Percentiles rank a stretch among this genome's conserved stretches.
These are phyloP conservation scores for Blastocrithidia nonstop DNA, from an alignment of 208 protist species.

Conservation along the genomic window DNA sequence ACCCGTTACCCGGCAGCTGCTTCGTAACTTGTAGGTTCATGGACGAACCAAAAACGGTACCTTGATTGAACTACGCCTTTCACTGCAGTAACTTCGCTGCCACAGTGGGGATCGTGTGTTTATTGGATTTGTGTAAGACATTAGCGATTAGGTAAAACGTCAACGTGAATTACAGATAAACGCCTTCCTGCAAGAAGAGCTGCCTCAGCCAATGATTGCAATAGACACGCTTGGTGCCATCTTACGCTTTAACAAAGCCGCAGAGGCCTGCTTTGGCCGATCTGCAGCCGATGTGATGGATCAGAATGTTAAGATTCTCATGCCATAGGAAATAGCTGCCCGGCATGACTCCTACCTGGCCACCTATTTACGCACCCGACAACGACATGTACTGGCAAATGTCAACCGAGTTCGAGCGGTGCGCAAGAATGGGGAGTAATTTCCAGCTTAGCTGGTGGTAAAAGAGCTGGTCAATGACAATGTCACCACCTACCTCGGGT, in stretches of 20 bases:
- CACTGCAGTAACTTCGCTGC: not conserved
- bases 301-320: conserved; percentile 21
- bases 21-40: not conserved
- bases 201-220: conserved; percentile 14
- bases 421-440: conserved; percentile 14
- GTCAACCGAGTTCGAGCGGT: conserved; percentile 5
- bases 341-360: conserved; percentile 18
- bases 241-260: conserved; percentile 12
- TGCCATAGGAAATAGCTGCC: conserved; percentile 12
- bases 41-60: not conserved
- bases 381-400: conserved; percentile 17
- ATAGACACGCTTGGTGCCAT: conserved; percentile 19
- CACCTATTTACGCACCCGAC: conserved; percentile 12
- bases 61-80: not conserved
- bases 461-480: conserved; percentile 11
- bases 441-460: conserved; percentile 14
- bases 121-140: not conserved
- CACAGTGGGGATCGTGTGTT: not conserved
- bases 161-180: not conserved
- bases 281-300: conserved; percentile 8
- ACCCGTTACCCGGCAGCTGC: not conserved
- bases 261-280: conserved; percentile 17
- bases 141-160: not conserved
- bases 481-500: conserved; percentile 14
- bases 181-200: conserved; percentile 14